Conservation (phyloP, 495 filamentous ascomycete genomes). For the Thozetella sp. region DNA sequence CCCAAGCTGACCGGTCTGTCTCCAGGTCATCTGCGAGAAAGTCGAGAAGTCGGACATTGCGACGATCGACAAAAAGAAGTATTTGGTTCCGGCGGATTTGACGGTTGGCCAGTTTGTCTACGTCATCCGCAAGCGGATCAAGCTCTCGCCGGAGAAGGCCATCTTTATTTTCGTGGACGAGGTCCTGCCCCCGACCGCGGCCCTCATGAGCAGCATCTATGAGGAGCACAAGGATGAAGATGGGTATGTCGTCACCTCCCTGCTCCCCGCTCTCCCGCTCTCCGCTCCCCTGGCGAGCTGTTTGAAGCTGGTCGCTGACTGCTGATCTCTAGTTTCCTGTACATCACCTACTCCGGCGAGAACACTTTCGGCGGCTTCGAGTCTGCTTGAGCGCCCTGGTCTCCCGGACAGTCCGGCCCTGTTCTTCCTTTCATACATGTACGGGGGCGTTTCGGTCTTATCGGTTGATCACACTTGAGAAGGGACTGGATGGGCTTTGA, state of each 20-base stretch:
- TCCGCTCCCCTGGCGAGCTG: constrained; percentile 1
- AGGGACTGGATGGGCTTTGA: neutral
- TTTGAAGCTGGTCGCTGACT: neutral
- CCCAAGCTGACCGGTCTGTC: neutral
- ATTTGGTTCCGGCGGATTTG: constrained; percentile 95
- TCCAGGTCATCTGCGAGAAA: constrained; percentile 98
- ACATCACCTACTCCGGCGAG: constrained; percentile 93
- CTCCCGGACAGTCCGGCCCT: neutral
- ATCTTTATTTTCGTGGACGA: constrained; percentile 99
- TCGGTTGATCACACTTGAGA: neutral
- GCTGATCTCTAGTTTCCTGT: constrained; percentile 40
- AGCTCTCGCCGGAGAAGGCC: constrained; percentile 98
- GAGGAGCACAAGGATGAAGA: constrained; percentile 94
- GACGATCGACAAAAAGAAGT: constrained; percentile 99
- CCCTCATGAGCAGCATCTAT: constrained; percentile 99
- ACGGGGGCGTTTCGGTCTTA: neutral
- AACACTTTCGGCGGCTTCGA: constrained; percentile 86
- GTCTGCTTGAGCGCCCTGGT: constrained; percentile 19
- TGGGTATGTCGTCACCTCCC: constrained; percentile 47
- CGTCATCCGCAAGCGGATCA: constrained; percentile 99
- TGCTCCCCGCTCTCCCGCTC: neutral
- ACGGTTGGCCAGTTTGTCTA: constrained; percentile 99
- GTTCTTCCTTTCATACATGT: neutral
- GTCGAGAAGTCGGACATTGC: constrained; percentile 99
- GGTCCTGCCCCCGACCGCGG: constrained; percentile 94